Evolutionary conservation across 441 rosid genomes (phyloP).

Genomic region (Adansonia madagascariensis): DNA sequence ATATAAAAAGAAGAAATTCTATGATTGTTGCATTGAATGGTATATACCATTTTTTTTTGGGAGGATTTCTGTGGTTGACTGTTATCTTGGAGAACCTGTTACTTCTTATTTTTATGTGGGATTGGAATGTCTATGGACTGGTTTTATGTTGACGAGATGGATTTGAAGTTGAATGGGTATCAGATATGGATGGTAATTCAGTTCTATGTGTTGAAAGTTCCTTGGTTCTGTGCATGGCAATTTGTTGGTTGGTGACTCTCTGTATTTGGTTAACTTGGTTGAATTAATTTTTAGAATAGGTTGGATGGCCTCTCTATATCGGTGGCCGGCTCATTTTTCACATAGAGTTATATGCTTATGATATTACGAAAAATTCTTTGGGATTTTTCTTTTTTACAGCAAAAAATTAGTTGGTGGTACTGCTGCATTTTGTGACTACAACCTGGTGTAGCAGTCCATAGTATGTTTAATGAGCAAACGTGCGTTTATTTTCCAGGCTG

Average conservation of each 20-base stretch:
- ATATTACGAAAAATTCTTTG: background rate
- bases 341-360: background rate
- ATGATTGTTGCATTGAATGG: slow-evolving; percentile 42
- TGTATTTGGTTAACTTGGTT: slow-evolving; percentile 28
- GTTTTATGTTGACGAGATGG: slow-evolving; percentile 38
- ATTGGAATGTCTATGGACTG: slow-evolving; percentile 32
- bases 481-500: slow-evolving; percentile 1
- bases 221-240: slow-evolving; percentile 23
- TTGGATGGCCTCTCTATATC: slow-evolving; percentile 7
- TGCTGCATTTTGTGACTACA: slow-evolving; percentile 10
- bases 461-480: background rate
- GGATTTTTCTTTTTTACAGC: background rate
- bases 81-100: slow-evolving; percentile 15
- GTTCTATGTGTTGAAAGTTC: slow-evolving; percentile 28
- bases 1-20: slow-evolving; percentile 36
- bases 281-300: slow-evolving; percentile 22
- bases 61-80: slow-evolving; percentile 39
- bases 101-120: slow-evolving; percentile 14
- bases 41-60: slow-evolving; percentile 44
- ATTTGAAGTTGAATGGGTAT: slow-evolving; percentile 41
- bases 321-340: slow-evolving; percentile 19
- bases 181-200: slow-evolving; percentile 35
- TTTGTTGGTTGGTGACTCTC: slow-evolving; percentile 23
- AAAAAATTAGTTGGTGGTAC: background rate
- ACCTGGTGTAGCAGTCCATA: background rate